Evolutionary conservation across 495 filamentous ascomycete species (phyloP), one percentile per base, ranked within the genome.

Genomic region (Tuber calosporum): DNA sequence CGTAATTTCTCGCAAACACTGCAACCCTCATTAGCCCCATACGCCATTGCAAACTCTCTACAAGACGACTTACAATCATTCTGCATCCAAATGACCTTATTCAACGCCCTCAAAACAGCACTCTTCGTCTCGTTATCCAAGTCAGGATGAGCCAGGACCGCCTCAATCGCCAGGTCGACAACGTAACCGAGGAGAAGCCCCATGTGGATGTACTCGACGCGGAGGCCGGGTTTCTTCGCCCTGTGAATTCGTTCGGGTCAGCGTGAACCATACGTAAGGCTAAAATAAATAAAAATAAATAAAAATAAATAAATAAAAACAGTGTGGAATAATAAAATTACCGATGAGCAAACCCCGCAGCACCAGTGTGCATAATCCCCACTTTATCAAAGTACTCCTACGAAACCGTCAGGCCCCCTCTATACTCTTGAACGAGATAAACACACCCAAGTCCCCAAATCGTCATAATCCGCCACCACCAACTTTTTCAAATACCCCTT

Each of bases 381-480:
- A 84, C 83, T 66, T 83, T 83, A 73, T 84, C 83, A 7, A 84
- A 79, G 48, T 84, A 84, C n/a, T 77, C 80, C 82, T 81, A 76
- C 67, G 15, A 62, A 5, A 11, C 30, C 11, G 4, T 73, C 11
- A 73, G 41, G n/a, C n/a, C n/a, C n/a, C n/a, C n/a, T n/a, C n/a
- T n/a, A n/a, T n/a, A 19, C 6, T 40, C 39, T 11, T 7, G 1
- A 41, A 17, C 17, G 1, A 34, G n/a, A 58, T 34, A 34, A 41
- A n/a, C 74, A 26, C 73, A 77, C 76, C 80, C 80, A 81, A 58
- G 73, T 75, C 70, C 38, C 37, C 26, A 30, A 17, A 30, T 74
- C 58, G 2, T 66, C 71, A 20, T 79, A 81, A 66, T 81, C 79
- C 74, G 77, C 73, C 0, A 45, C 73, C 1, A 79, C 74, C 36